Evolutionary conservation across 179 eudicot genomes (phyloP), one percentile per base, ranked within the genome.

Genomic region (Drosera spatulata): DNA sequence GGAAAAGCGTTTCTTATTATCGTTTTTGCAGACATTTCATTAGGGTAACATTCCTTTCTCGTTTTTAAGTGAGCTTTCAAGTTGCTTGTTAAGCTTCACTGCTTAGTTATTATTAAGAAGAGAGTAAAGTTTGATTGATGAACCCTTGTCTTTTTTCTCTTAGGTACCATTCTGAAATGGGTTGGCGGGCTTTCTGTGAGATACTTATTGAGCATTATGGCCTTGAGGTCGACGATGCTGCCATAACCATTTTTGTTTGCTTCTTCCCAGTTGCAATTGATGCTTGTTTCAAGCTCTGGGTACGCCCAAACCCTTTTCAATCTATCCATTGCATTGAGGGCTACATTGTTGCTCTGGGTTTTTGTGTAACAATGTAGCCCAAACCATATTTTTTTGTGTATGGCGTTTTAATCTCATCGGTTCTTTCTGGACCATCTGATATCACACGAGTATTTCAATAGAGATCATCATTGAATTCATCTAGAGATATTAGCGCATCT

Each of bases 241-340:
- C 84, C 52, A 73, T 90, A 59, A 94, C 88, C 51, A 76, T 90
- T 55, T 94, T 86, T 64, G 69, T 94, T 69, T 86, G 91, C 78
- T 66, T 91, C 8, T 65, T 94, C 60, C 99, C 99, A 61, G 99
- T 94, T 51, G 40, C 83, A 61, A 70, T 85, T 50, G 99, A 94
- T 69, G 91, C 97, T 39, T 90, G 95, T 60, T 94, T 91, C 58
- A 94, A 94, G 87, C 97, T 94, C 66, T 94, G 99, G 99, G 99
- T 94, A 85, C 48, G 93, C 77, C 59, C 46, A 58, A 10, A 53
- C 43, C 50, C 55, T 64, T n/a, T 48, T 40, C 39, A 47, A 1
- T 10, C 22, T 55, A 10, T 55, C 41, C 8, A 55, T 13, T 43
- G 1, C 5, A 7, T 7, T 43, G 8, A 43, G 8, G 33, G 33